Evolutionary conservation across 306 rosid species (phyloP).

Genomic region (Malus sylvestris): DNA sequence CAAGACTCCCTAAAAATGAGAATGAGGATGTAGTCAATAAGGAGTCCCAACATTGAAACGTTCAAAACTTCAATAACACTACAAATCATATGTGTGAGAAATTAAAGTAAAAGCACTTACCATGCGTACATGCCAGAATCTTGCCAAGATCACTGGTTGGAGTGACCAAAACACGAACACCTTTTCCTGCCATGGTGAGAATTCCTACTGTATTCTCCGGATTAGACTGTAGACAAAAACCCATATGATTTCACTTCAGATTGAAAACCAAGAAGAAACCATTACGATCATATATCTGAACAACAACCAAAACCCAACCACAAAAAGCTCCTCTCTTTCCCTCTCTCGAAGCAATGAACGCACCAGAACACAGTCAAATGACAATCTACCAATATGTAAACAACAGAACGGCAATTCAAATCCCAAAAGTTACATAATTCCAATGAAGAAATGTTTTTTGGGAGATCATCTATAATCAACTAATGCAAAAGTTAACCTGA

Average conservation of each 20-base stretch:
- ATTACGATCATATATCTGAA: background rate
- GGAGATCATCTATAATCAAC: background rate
- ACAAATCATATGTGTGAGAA: background rate
- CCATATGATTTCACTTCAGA: conserved; percentile 4
- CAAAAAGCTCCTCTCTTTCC: background rate
- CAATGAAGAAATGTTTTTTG: background rate
- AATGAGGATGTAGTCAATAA: background rate
- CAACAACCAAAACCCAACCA: background rate
- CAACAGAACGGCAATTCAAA: background rate
- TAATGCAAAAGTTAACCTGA: background rate
- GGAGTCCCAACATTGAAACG: background rate
- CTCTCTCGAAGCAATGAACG: background rate
- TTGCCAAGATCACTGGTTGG: conserved; percentile 93
- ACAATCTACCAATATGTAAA: background rate
- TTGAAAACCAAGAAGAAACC: background rate
- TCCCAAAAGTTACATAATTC: background rate
- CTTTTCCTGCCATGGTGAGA: conserved; percentile 92
- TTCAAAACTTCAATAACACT: background rate
- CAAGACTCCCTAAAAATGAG: background rate
- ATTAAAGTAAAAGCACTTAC: conserved; percentile 33
- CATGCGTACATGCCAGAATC: conserved; percentile 89
- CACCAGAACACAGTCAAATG: background rate
- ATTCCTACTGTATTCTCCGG: conserved; percentile 94
- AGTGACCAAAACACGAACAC: conserved; percentile 83
- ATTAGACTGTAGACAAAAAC: conserved; percentile 50